These are phyloP conservation scores for Comarum palustre DNA, from an alignment of 306 rosid genomes.

Conservation along the genomic window DNA sequence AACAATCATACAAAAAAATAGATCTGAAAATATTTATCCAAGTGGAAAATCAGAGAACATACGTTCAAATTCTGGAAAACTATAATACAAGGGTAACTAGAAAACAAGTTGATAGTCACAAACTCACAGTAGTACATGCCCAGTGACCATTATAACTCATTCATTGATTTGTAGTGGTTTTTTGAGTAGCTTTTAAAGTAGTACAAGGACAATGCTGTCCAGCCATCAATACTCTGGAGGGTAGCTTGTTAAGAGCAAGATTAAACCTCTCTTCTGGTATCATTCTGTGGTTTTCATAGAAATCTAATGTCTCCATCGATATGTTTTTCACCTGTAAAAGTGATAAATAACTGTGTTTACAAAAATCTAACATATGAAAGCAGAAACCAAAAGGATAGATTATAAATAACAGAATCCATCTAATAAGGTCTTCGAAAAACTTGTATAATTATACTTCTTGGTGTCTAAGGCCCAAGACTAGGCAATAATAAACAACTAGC, in stretches of 20 bases:
- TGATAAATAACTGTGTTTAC: background rate
- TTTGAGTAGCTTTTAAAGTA: slow-evolving; percentile 6
- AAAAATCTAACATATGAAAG: background rate
- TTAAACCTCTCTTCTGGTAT: slow-evolving; percentile 52
- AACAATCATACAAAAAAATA: background rate
- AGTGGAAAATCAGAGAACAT: background rate
- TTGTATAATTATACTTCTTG: background rate
- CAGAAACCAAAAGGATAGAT: background rate
- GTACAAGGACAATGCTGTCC: background rate
- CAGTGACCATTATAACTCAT: background rate
- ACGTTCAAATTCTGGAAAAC: background rate
- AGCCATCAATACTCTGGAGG: slow-evolving; percentile 37
- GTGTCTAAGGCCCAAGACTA: background rate
- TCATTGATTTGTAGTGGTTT: background rate
- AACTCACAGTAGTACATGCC: background rate
- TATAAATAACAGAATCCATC: background rate
- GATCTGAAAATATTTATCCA: background rate
- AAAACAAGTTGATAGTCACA: background rate
- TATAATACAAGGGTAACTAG: background rate
- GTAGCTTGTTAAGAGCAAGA: slow-evolving; percentile 67
- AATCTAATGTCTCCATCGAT: slow-evolving; percentile 87
- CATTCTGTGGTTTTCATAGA: slow-evolving; percentile 63
- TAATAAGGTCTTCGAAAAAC: background rate
- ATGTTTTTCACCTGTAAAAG: slow-evolving; percentile 78
- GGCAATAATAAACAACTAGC: background rate